Evolutionary conservation across 306 rosid species (phyloP), one percentile per base, ranked within the genome.

Genomic region (Prunus salicina): DNA sequence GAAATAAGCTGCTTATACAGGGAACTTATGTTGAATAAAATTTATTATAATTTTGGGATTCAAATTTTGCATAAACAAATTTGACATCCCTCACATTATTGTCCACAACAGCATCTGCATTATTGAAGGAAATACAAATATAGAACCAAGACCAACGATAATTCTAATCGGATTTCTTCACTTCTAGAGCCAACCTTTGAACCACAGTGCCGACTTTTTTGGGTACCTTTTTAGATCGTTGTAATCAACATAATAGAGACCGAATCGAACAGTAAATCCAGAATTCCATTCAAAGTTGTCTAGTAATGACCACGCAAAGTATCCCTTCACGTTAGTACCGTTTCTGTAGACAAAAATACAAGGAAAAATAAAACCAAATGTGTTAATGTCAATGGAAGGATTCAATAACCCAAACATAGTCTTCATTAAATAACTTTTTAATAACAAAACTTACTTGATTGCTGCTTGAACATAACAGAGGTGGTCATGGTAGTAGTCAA

Each of bases 251-350:
- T 70, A 89, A 19, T 84, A 87, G 13, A 87, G 79, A 15, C 92
- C 96, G 56, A 91, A 91, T 4, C 90, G 83, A 51, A 87, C 84
- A 0, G 81, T 75, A 78, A 87, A 89, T 38, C 93, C 92, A 4
- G 78, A 53, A 22, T 0, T 16, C 95, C 90, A 90, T 77, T 90
- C 91, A 12, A 83, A 90, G 45, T 86, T 86, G 79, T 90, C 96
- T 72, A 90, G 78, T 69, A 91, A 79, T 46, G 93, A 88, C 96
- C 93, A 91, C 24, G 90, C 81, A 73, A 91, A 88, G 83, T 82
- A 90, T 32, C 92, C 92, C 79, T 83, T 90, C 81, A 88, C 91
- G 22, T 86, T 84, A 32, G 80, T 91, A 38, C 93, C 93, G 58
- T 76, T 70, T 82, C 91, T 34, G 2, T 90, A 22, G 38, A 77